Conservation (phyloP, 139 green algal genomes). For the Picochlorum sp. region DNA sequence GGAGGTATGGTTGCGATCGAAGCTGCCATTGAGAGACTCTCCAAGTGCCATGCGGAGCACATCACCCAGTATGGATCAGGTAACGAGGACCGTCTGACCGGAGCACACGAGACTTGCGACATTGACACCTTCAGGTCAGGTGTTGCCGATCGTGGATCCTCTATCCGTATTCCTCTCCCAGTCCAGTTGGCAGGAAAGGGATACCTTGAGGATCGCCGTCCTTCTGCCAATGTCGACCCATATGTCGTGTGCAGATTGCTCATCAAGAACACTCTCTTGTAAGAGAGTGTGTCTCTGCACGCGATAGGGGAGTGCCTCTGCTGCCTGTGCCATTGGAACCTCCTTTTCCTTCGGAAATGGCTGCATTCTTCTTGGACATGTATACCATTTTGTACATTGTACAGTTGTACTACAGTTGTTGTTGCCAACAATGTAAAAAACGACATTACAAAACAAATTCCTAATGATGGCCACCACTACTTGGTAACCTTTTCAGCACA, state of each 20-base stretch:
- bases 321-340: not conserved
- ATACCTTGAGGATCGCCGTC: conserved; percentile 82
- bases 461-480: conserved; percentile 25
- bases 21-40: conserved; percentile 71
- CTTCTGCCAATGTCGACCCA: conserved; percentile 78
- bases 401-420: not conserved
- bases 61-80: conserved; percentile 75
- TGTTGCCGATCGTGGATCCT: conserved; percentile 75
- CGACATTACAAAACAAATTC: not conserved
- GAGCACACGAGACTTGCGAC: conserved; percentile 85
- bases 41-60: conserved; percentile 79
- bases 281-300: not conserved
- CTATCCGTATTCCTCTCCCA: conserved; percentile 82
- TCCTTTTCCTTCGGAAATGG: too few relatives aligned
- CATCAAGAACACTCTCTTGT: conserved; percentile 17
- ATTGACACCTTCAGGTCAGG: conserved; percentile 79
- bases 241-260: conserved; percentile 10
- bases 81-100: conserved; percentile 81
- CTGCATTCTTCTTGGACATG: not conserved
- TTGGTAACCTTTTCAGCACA: conserved; percentile 46
- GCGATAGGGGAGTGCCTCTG: not conserved
- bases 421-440: conserved; percentile 3
- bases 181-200: conserved; percentile 67
- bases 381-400: not conserved
- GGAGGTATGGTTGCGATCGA: conserved; percentile 77